Percentiles rank a stretch among this genome's conserved stretches.
phyloP scores from a whole-genome alignment of 2,329 filamentous ascomycete genomes.

The Hymenoscyphus fraxineus region DNA sequence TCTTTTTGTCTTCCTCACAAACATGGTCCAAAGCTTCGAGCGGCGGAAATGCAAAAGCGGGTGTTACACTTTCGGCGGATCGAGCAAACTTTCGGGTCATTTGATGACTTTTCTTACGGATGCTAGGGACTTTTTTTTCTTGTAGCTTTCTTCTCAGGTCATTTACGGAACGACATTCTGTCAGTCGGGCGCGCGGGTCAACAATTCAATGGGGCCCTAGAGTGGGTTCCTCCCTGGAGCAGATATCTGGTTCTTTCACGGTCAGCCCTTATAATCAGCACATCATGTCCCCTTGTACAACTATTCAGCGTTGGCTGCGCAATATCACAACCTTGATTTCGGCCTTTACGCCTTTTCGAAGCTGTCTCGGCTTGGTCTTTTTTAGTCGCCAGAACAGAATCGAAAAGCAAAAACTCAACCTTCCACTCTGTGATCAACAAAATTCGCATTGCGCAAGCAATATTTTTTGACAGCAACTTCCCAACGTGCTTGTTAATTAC shows the following conservation, averaged over 20 bases:
- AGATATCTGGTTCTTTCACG: constrained; percentile 33
- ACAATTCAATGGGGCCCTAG: constrained; percentile 27
- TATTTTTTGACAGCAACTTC: constrained; percentile 28
- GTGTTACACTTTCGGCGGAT: constrained; percentile 32
- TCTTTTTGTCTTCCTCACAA: constrained; percentile 34
- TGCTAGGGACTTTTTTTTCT: constrained; percentile 32
- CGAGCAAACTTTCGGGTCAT: constrained; percentile 29
- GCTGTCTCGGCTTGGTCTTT: constrained; percentile 33
- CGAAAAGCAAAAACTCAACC: constrained; percentile 32
- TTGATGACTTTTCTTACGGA: constrained; percentile 31
- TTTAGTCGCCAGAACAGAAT: constrained; percentile 36
- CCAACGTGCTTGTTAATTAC: constrained; percentile 31
- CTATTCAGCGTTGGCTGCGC: constrained; percentile 35
- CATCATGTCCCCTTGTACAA: constrained; percentile 37
- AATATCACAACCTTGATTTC: constrained; percentile 30
- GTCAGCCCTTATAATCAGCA: constrained; percentile 35
- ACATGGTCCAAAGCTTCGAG: constrained; percentile 36
- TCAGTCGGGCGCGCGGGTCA: constrained; percentile 32
- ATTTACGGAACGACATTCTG: constrained; percentile 34
- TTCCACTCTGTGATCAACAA: constrained; percentile 30
- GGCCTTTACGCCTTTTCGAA: constrained; percentile 31
- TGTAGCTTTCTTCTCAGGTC: constrained; percentile 32
- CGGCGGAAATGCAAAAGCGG: constrained; percentile 34
- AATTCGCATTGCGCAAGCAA: constrained; percentile 23
- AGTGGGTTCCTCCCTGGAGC: constrained; percentile 31